Evolutionary conservation across 306 rosid genomes (phyloP), one percentile per base, ranked within the genome.

Genomic region (Boehmeria nivea): DNA sequence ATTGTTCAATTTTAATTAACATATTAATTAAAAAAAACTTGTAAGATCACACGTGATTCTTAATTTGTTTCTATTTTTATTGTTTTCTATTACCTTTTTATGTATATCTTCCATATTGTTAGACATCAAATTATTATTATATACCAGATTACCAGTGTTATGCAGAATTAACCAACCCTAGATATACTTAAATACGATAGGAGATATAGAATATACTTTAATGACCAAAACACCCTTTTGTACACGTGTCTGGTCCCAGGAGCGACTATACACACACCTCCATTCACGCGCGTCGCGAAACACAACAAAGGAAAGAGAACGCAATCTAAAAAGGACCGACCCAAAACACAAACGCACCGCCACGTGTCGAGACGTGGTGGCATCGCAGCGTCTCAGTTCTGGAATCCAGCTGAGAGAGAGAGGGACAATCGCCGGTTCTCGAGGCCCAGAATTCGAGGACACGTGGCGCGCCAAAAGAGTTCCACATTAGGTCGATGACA

Each of bases 331-430:
- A 55, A 57, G 18, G 14, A 9, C 25, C 15, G 46, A 53, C 67
- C 28, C 62, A 34, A 50, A 42, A n/a, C 54, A 14, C 23, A 14
- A 60, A 4, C 5, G 18, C 6, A 38, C 38, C 21, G 28, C 25
- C 34, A 75, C 49, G 84, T 82, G 83, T 66, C 75, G 52, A 37
- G 25, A 23, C 36, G 1, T 33, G 7, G 37, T 59, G 62, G 60
- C 26, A 38, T 70, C 79, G 11, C 18, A 14, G 3, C 43, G 25
- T 52, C 25, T 31, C 9, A 49, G 42, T 4, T 24, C 42, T 39
- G 19, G 33, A 57, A 42, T 57, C 51, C 50, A 57, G 37, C 16
- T 23, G 5, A 16, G 18, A 31, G 2, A 13, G 24, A 21, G 65
- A 19, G 58, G 46, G 57, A 55, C 14, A n/a, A 37, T 28, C 53